Evolutionary conservation across 2,329 filamentous ascomycete genomes (phyloP), one percentile per base, ranked within the genome.

Genomic region (Aureobasidium mangrovei): DNA sequence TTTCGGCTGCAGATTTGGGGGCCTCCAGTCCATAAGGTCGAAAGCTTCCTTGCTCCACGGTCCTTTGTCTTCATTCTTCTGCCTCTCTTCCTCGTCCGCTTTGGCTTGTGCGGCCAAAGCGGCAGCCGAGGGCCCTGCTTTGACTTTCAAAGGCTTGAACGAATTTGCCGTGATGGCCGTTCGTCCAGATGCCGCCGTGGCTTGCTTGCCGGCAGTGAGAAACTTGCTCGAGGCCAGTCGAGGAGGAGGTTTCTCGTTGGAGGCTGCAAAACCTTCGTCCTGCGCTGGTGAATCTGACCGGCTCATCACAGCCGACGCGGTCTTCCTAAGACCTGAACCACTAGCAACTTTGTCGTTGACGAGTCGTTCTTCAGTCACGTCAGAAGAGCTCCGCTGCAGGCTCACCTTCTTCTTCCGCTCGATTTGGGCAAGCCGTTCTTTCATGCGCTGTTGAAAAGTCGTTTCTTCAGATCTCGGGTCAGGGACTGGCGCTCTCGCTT

Each of bases 21-120:
- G 84, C 45, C 80, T 74, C 62, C 76, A 80, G 62, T 79, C 81
- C 58, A 88, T 78, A 44, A 88, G 63, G 64, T 88, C 84, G 59
- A 80, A 75, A 0, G 84, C 83, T 63, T 87, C 84, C 27, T 75
- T 77, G 60, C 82, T 86, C 84, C 84, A 88, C 0, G 84, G 79
- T 2, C 83, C 83, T 12, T 78, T 70, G 56, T 75, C 63, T n/a
- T 57, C 49, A 36, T 46, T 36, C 40, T 33, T 51, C 40, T 59
- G 18, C 18, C 18, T 58, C 59, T 63, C 51, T 52, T 52, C 56
- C 10, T 53, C 54, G 54, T 53, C 47, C 7, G 10, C 10, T 10
- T 28, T 27, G 7, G 27, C 40, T 51, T 52, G 18, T 6, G 53
- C 47, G 45, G 39, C 24, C 55, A 41, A 56, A 12, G 36, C 48